A percentile compares a stretch with the other conserved stretches of the same genome.
These are phyloP conservation scores for Ustilago tritici DNA, from an alignment of 1,284 basidiomycete species.

Conservation along the genomic window DNA sequence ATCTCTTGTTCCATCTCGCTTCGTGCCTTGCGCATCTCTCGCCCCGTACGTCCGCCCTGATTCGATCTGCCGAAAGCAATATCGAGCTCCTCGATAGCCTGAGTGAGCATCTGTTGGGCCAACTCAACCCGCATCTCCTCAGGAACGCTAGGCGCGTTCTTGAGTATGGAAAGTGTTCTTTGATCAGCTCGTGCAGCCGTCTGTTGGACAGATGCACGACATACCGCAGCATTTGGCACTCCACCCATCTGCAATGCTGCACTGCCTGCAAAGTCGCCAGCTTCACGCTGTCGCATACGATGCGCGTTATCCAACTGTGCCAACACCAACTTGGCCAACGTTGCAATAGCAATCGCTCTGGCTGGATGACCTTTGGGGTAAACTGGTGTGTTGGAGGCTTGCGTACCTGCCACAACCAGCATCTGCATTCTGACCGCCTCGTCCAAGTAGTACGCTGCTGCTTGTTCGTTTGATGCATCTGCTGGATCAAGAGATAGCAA, in stretches of 20 bases:
- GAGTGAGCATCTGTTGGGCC: conserved; percentile 44
- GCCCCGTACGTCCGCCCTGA: conserved; percentile 31
- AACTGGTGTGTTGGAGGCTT: conserved; percentile 69
- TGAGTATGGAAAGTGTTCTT: conserved; percentile 35
- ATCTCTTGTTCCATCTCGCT: conserved; percentile 38
- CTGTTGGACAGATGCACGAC: conserved; percentile 25
- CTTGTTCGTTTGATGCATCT: conserved; percentile 10
- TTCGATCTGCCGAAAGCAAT: conserved; percentile 53
- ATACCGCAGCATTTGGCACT: conserved; percentile 10
- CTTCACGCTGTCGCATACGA: conserved; percentile 12
- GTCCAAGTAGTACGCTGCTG: conserved; percentile 44
- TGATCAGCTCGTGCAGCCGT: conserved; percentile 12
- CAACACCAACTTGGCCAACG: conserved; percentile 82
- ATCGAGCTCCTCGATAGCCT: conserved; percentile 52
- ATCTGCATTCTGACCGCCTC: conserved; percentile 70
- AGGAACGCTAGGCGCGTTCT: conserved; percentile 24
- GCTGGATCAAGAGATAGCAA: conserved; percentile 6
- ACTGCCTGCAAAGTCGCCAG: not conserved
- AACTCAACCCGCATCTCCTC: conserved; percentile 38
- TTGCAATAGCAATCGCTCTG: conserved; percentile 80
- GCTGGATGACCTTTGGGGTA: conserved; percentile 81
- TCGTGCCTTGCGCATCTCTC: conserved; percentile 30
- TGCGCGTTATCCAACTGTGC: conserved; percentile 75
- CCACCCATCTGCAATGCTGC: not conserved
- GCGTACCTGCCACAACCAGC: conserved; percentile 75